Evolutionary conservation across 2,329 filamentous ascomycete species (phyloP).

Genomic region (Delphinella strobiligena): DNA sequence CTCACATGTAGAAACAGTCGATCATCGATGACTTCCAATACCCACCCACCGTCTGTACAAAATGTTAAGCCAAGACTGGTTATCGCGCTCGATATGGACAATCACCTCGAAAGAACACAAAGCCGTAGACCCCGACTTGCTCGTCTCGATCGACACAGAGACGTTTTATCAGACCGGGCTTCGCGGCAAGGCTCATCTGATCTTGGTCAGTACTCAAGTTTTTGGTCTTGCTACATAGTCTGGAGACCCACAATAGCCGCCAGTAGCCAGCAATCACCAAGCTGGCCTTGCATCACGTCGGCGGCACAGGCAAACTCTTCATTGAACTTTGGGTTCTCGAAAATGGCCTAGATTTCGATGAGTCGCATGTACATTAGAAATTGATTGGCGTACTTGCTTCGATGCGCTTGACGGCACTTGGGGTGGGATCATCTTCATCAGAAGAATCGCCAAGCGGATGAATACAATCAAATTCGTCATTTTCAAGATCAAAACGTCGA

Average conservation of each 20-base stretch:
- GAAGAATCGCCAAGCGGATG: background rate
- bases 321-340: conserved; percentile 45
- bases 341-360: conserved; percentile 42
- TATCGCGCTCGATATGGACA: background rate
- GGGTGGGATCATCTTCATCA: conserved; percentile 28
- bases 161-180: conserved; percentile 56
- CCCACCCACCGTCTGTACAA: conserved; percentile 67
- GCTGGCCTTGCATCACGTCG: conserved; percentile 66
- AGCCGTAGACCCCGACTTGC: conserved; percentile 69
- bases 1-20: conserved; percentile 71
- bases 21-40: conserved; percentile 82
- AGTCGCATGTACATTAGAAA: conserved; percentile 43
- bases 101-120: conserved; percentile 62
- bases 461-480: conserved; percentile 1
- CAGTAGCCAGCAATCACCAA: conserved; percentile 81
- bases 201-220: no score
- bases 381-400: conserved; percentile 26
- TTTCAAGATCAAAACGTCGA: conserved; percentile 75
- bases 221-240: no score
- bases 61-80: background rate
- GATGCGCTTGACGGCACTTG: conserved; percentile 65
- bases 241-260: no score
- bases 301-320: conserved; percentile 61
- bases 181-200: conserved; percentile 67
- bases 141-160: conserved; percentile 64